phyloP scores from a whole-genome alignment of 2,329 filamentous ascomycete species.

The Teratosphaeria epicoccoides region DNA sequence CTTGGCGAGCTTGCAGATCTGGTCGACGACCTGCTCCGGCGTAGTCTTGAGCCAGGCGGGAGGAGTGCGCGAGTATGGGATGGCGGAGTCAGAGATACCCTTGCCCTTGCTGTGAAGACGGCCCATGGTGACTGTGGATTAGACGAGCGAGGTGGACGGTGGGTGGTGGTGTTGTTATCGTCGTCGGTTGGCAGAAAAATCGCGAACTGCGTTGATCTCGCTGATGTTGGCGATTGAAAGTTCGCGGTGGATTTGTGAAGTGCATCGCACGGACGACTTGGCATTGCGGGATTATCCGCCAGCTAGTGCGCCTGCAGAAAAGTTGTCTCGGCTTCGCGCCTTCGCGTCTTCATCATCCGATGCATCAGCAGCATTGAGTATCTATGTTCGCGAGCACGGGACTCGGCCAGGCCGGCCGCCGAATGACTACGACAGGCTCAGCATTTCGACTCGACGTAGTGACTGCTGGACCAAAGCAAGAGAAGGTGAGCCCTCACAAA shows the following conservation, averaged over 20 bases:
- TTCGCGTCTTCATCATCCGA: neutral
- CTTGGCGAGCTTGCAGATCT: conserved; percentile 98
- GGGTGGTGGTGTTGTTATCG: neutral
- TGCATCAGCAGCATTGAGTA: neutral
- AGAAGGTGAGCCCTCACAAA: conserved; percentile 2
- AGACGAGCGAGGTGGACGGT: neutral
- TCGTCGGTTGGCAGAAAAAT: neutral
- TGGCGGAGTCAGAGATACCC: conserved; percentile 90
- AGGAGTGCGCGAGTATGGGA: conserved; percentile 90
- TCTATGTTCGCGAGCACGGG: too few species aligned
- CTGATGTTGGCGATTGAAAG: neutral
- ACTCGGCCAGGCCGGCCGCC: too few species aligned
- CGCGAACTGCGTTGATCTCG: neutral
- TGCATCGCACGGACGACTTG: neutral
- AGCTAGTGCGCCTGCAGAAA: neutral
- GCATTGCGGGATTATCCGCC: neutral
- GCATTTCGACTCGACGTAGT: neutral
- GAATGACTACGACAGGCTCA: neutral
- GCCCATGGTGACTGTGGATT: conserved; percentile 59
- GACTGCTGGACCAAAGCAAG: neutral
- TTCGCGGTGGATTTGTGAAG: neutral
- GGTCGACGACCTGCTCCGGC: conserved; percentile 94
- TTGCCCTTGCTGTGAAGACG: conserved; percentile 99
- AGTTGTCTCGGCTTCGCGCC: neutral
- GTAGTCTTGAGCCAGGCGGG: conserved; percentile 98